Evolutionary conservation across 2,329 filamentous ascomycete species (phyloP).

Genomic region (Hawksworthiomyces lignivorus): DNA sequence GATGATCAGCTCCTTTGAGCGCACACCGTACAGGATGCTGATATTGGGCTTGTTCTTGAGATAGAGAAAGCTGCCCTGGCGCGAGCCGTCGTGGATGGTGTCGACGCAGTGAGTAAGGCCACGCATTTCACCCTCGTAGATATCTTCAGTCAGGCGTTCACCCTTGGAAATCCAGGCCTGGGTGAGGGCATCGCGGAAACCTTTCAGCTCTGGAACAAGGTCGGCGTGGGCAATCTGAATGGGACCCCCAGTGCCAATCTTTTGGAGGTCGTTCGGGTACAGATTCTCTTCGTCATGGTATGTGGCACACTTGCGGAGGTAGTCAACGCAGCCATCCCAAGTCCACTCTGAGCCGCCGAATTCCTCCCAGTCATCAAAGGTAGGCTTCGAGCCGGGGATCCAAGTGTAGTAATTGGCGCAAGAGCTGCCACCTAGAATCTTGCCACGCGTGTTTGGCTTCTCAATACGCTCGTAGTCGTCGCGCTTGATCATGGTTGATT

Average conservation of each 20-base stretch:
- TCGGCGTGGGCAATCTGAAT: constrained; percentile 47
- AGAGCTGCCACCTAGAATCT: constrained; percentile 50
- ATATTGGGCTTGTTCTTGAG: constrained; percentile 47
- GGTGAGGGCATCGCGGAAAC: constrained; percentile 41
- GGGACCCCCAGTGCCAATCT: constrained; percentile 45
- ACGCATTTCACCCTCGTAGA: constrained; percentile 47
- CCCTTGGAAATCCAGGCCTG: constrained; percentile 48
- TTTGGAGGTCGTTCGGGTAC: constrained; percentile 36
- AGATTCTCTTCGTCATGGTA: constrained; percentile 47
- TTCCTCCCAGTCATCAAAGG: constrained; percentile 63
- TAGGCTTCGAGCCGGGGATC: constrained; percentile 49
- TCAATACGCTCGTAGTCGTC: constrained; percentile 53
- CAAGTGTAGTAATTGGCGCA: constrained; percentile 58
- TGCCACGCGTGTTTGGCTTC: constrained; percentile 55
- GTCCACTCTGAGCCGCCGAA: constrained; percentile 62
- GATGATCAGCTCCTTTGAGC: constrained; percentile 44
- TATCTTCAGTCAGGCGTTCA: constrained; percentile 41
- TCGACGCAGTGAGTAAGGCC: constrained; percentile 47
- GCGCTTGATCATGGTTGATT: constrained; percentile 52
- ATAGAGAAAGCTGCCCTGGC: constrained; percentile 43
- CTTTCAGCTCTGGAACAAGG: constrained; percentile 41
- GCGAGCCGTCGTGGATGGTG: constrained; percentile 49
- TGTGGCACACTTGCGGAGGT: constrained; percentile 48
- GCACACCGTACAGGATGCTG: constrained; percentile 37
- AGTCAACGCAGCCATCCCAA: constrained; percentile 42